Conservation (phyloP, 148 eudicot species). For the Persicaria maculosa region DNA sequence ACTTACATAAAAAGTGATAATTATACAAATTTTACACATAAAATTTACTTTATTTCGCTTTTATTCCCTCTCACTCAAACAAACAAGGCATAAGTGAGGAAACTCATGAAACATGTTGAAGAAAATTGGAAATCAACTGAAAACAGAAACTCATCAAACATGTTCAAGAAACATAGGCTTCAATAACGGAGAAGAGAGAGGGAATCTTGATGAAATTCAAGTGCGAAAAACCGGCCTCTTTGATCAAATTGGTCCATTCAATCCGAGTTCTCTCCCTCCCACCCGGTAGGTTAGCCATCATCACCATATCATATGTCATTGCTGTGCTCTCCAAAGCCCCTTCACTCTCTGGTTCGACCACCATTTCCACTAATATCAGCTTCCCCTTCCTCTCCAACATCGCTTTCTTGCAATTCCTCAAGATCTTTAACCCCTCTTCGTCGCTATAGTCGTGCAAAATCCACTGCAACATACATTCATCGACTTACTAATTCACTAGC, state of each 20-base stretch:
- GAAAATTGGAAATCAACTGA: too few species aligned
- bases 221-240: slow-evolving; percentile 26
- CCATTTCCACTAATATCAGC: slow-evolving; percentile 22
- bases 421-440: slow-evolving; percentile 28
- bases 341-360: slow-evolving; percentile 19
- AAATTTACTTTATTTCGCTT: too few species aligned
- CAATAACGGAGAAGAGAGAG: slow-evolving; percentile 28
- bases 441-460: slow-evolving; percentile 40
- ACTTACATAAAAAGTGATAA: too few species aligned
- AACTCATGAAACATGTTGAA: too few species aligned
- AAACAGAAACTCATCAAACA: too few species aligned
- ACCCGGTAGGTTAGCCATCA: slow-evolving; percentile 25
- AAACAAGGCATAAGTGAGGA: too few species aligned
- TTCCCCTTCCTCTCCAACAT: slow-evolving; percentile 26
- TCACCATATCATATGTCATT: slow-evolving; percentile 19
- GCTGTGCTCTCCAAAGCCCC: slow-evolving; percentile 17
- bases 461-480: slow-evolving; percentile 14
- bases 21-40: too few species aligned
- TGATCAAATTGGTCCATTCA: slow-evolving; percentile 21
- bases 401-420: slow-evolving; percentile 29
- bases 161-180: background rate
- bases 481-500: too few species aligned
- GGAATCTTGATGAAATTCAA: slow-evolving; percentile 19
- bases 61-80: too few species aligned
- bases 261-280: slow-evolving; percentile 33